A percentile compares a stretch with the other conserved stretches of the same genome.
Conservation (phyloP, 2,329 filamentous ascomycete genomes). For the Alternaria angustiovoidea region DNA sequence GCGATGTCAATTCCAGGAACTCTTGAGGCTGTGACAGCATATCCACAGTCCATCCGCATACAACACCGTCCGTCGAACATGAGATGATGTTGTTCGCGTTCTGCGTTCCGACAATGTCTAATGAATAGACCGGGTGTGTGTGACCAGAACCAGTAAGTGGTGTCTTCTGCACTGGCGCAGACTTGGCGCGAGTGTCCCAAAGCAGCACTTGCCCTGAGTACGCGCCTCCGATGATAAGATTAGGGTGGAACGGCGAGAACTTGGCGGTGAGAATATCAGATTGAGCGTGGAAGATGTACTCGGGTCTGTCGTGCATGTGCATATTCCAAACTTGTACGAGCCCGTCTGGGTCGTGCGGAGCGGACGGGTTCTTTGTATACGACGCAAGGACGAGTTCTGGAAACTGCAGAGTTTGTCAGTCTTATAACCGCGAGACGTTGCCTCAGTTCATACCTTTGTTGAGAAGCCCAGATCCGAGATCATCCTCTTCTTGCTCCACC, state of each 20-base stretch:
- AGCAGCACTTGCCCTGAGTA: slow-evolving; percentile 96
- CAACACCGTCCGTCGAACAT: slow-evolving; percentile 93
- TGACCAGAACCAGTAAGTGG: slow-evolving; percentile 94
- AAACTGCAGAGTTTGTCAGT: slow-evolving; percentile 61
- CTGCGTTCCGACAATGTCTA: slow-evolving; percentile 95
- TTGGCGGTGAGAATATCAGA: slow-evolving; percentile 95
- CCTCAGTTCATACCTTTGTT: slow-evolving; percentile 68
- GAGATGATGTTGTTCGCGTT: slow-evolving; percentile 99
- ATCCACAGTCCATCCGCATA: slow-evolving; percentile 97
- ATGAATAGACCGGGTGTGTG: slow-evolving; percentile 93
- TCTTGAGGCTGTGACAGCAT: slow-evolving; percentile 98
- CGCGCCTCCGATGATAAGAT: slow-evolving; percentile 92
- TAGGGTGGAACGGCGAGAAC: slow-evolving; percentile 98
- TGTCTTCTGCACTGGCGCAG: slow-evolving; percentile 88
- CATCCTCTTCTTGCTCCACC: slow-evolving; percentile 98
- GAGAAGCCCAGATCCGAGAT: slow-evolving; percentile 96
- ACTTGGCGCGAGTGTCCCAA: slow-evolving; percentile 93
- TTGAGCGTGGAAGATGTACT: slow-evolving; percentile 96
- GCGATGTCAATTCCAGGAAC: slow-evolving; percentile 85
- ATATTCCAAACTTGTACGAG: slow-evolving; percentile 97
- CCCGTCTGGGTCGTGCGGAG: slow-evolving; percentile 91
- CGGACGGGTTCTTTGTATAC: slow-evolving; percentile 96
- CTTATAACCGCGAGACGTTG: not conserved
- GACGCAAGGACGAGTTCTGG: slow-evolving; percentile 91
- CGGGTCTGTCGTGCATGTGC: slow-evolving; percentile 90